These are phyloP conservation scores for Talaromyces stipitatus DNA, from an alignment of 495 filamentous ascomycete genomes.

Conservation along the genomic window DNA sequence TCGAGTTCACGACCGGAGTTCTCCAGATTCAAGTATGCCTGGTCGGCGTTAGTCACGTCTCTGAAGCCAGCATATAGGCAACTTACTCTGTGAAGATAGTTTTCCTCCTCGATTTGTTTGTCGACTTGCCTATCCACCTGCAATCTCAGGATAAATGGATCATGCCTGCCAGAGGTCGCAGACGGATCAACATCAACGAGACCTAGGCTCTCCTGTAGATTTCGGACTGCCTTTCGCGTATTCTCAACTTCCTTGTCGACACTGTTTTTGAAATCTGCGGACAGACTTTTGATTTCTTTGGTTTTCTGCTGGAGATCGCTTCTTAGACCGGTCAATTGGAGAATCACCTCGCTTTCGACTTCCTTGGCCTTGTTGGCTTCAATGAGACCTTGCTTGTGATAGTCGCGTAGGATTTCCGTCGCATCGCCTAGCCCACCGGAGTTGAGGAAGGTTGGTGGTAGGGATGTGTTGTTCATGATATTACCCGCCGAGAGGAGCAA, in stretches of 20 bases:
- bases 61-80: background rate
- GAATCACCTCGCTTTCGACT: conserved; percentile 85
- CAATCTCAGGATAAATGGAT: conserved; percentile 81
- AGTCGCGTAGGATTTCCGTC: conserved; percentile 67
- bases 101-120: conserved; percentile 92
- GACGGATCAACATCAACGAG: conserved; percentile 69
- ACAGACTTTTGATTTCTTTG: conserved; percentile 90
- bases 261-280: conserved; percentile 87
- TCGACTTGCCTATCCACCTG: conserved; percentile 83
- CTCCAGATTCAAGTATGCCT: conserved; percentile 95
- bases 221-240: conserved; percentile 59
- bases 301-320: conserved; percentile 91
- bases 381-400: conserved; percentile 70
- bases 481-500: conserved; percentile 75
- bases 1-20: conserved; percentile 90
- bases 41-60: conserved; percentile 16
- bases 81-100: conserved; percentile 84
- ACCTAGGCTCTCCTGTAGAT: conserved; percentile 72
- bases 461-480: conserved; percentile 68
- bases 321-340: conserved; percentile 73
- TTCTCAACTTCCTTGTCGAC: conserved; percentile 50
- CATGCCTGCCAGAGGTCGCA: conserved; percentile 70
- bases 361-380: conserved; percentile 87
- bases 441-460: conserved; percentile 63
- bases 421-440: conserved; percentile 82